These are phyloP conservation scores for Cercospora citrullina DNA, from an alignment of 2,329 filamentous ascomycete species.

Conservation along the genomic window DNA sequence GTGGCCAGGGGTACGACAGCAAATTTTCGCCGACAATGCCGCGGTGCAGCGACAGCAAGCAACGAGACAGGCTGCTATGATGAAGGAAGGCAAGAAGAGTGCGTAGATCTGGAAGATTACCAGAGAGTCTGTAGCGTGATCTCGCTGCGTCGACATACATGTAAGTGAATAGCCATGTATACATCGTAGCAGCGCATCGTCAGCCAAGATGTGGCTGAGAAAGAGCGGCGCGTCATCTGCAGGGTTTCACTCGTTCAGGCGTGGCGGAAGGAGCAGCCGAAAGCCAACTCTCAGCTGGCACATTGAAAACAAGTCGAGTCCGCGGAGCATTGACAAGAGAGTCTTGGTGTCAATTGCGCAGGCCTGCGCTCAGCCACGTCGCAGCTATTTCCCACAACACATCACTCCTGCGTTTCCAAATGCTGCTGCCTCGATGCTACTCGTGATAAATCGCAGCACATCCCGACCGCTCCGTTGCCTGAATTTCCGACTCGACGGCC, in stretches of 20 bases:
- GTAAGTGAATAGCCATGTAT: background rate
- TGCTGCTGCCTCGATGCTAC: constrained; percentile 10
- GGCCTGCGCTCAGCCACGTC: constrained; percentile 7
- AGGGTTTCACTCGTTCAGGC: constrained; percentile 6
- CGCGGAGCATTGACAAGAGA: background rate
- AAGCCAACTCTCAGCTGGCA: constrained; percentile 6
- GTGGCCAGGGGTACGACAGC: constrained; percentile 36
- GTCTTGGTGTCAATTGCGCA: constrained; percentile 1
- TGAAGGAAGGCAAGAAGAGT: background rate
- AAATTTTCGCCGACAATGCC: constrained; percentile 27
- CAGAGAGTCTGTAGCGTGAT: background rate
- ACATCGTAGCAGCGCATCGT: background rate
- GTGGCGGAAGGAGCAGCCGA: constrained; percentile 1
- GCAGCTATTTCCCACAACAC: background rate
- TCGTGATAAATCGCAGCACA: background rate
- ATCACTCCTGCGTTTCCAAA: background rate
- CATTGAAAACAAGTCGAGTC: constrained; percentile 3
- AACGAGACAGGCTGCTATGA: background rate
- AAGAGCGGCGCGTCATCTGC: constrained; percentile 1
- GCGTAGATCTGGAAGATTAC: background rate
- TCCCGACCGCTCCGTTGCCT: background rate
- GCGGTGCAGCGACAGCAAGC: constrained; percentile 5
- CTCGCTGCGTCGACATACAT: background rate
- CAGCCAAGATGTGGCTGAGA: constrained; percentile 4
- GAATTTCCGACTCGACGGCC: background rate